Conservation (phyloP, 495 filamentous ascomycete species). For the Extremus antarcticus region DNA sequence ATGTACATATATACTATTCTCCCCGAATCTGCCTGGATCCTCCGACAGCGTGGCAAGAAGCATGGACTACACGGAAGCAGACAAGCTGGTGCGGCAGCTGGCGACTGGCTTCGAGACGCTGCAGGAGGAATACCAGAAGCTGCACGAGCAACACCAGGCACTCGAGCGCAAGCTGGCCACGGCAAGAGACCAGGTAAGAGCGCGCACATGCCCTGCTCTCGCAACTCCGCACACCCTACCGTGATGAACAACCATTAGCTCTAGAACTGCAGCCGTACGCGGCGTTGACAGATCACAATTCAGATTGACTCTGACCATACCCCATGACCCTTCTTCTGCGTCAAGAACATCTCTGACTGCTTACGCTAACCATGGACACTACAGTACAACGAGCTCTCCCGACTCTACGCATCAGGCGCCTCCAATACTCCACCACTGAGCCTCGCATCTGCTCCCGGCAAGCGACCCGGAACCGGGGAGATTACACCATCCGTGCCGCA, state of each 20-base stretch:
- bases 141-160: conserved; percentile 24
- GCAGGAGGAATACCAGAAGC: conserved; percentile 27
- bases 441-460: conserved; percentile 12
- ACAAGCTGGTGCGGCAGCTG: conserved; percentile 22
- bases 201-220: neutral
- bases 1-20: no score
- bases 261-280: conserved; percentile 56
- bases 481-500: conserved; percentile 13
- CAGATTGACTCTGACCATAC: conserved; percentile 22
- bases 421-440: conserved; percentile 14
- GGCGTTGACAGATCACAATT: conserved; percentile 12
- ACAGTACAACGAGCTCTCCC: conserved; percentile 29
- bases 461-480: conserved; percentile 14
- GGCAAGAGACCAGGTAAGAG: conserved; percentile 31
- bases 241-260: conserved; percentile 58
- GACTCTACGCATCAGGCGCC: conserved; percentile 14
- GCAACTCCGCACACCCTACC: neutral
- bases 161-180: conserved; percentile 29
- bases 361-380: conserved; percentile 9
- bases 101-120: conserved; percentile 29
- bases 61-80: neutral
- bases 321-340: conserved; percentile 8
- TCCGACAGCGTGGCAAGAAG: no score
- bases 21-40: no score
- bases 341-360: conserved; percentile 7